phyloP scores from a whole-genome alignment of 2,329 filamentous ascomycete genomes.

The Claviceps purpurea region DNA sequence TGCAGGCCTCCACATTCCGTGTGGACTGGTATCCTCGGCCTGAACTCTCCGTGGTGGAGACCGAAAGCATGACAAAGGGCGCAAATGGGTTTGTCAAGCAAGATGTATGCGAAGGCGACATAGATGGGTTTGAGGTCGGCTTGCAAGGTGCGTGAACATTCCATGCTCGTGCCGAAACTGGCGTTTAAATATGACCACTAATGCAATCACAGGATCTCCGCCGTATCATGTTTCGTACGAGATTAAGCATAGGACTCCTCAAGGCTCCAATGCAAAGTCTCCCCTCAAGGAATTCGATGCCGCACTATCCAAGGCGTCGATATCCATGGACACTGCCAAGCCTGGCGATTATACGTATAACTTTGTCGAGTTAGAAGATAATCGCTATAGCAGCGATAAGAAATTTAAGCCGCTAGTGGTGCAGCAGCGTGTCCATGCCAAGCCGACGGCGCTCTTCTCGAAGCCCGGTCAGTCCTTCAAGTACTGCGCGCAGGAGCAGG shows the following conservation, averaged over 20 bases:
- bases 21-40: conserved; percentile 81
- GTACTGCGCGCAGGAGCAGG: conserved; percentile 77
- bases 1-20: conserved; percentile 58
- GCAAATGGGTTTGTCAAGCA: conserved; percentile 53
- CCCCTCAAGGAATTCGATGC: conserved; percentile 61
- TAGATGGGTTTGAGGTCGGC: conserved; percentile 73
- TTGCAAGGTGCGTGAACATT: conserved; percentile 49
- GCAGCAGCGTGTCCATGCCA: conserved; percentile 72
- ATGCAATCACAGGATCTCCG: conserved; percentile 44
- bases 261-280: conserved; percentile 53
- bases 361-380: conserved; percentile 72
- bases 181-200: conserved; percentile 16
- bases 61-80: conserved; percentile 41
- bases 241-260: conserved; percentile 55
- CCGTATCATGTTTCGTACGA: conserved; percentile 79
- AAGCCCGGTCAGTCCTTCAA: conserved; percentile 89
- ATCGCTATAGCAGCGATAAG: conserved; percentile 66
- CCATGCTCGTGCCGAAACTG: background rate
- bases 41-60: conserved; percentile 50
- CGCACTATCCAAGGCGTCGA: conserved; percentile 59
- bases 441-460: conserved; percentile 67
- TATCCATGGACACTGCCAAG: conserved; percentile 75
- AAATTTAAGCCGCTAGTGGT: conserved; percentile 55
- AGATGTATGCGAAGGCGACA: conserved; percentile 86
- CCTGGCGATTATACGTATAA: conserved; percentile 77